Percentiles rank a stretch among this genome's conserved stretches.
phyloP scores from a whole-genome alignment of 1,284 basidiomycete species.

The Apiotrichum laibachii region DNA sequence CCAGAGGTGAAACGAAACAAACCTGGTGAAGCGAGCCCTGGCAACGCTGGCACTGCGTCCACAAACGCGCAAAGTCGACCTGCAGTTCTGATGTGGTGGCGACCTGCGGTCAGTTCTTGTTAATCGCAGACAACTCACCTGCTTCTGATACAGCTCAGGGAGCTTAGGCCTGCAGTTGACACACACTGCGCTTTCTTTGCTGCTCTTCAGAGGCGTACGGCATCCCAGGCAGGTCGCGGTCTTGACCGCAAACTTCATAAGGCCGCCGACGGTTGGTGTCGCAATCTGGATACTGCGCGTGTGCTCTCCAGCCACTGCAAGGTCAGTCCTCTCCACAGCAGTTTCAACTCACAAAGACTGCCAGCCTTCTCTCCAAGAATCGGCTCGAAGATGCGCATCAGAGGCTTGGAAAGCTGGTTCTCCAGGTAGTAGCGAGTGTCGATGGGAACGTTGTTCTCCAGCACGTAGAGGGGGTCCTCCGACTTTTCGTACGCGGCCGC shows the following conservation, averaged over 20 bases:
- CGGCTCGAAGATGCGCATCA: slow-evolving; percentile 97
- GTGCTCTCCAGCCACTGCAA: slow-evolving; percentile 83
- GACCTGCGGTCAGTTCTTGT: slow-evolving; percentile 45
- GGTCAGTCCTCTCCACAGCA: neutral
- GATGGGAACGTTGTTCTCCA: slow-evolving; percentile 94
- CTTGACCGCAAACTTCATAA: slow-evolving; percentile 97
- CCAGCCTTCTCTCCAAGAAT: slow-evolving; percentile 85
- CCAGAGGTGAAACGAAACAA: slow-evolving; percentile 18
- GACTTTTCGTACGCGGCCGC: slow-evolving; percentile 98
- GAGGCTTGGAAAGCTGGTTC: slow-evolving; percentile 90
- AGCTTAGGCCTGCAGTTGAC: slow-evolving; percentile 82
- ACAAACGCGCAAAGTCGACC: slow-evolving; percentile 84
- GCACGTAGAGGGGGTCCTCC: slow-evolving; percentile 90
- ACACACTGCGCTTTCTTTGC: slow-evolving; percentile 85
- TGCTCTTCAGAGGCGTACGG: slow-evolving; percentile 74
- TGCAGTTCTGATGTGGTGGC: slow-evolving; percentile 71
- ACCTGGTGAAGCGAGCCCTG: slow-evolving; percentile 94
- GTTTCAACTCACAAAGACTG: slow-evolving; percentile 64
- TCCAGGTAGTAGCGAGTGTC: slow-evolving; percentile 96
- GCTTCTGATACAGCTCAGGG: slow-evolving; percentile 87
- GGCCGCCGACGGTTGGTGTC: slow-evolving; percentile 85
- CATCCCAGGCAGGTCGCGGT: slow-evolving; percentile 89
- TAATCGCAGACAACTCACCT: slow-evolving; percentile 54
- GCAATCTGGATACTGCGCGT: slow-evolving; percentile 90
- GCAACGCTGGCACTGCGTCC: slow-evolving; percentile 96